Evolutionary conservation across 441 rosid species (phyloP).

Genomic region (Corymbia calophylla): DNA sequence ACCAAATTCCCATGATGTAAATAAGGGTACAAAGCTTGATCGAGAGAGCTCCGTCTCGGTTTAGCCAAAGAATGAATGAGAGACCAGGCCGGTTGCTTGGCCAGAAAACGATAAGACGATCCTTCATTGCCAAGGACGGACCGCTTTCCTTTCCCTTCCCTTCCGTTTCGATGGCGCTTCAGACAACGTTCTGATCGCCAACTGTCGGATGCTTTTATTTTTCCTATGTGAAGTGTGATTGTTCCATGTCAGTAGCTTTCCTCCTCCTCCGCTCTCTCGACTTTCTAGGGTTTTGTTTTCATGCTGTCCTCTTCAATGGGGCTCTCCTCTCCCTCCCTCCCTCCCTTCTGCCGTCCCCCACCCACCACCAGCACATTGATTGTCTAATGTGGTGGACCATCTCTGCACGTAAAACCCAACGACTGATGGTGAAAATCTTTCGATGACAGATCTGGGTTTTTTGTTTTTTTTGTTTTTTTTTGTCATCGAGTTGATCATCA

Average conservation of each 20-base stretch:
- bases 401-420: background rate
- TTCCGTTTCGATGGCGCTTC: background rate
- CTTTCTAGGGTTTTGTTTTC: conserved; percentile 6
- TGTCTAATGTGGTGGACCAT: background rate
- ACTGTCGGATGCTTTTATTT: background rate
- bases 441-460: background rate
- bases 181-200: background rate
- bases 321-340: background rate
- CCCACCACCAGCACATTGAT: background rate
- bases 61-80: background rate
- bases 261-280: background rate
- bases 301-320: conserved; percentile 1
- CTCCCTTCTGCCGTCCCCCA: background rate
- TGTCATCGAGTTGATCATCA: background rate
- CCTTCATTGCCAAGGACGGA: background rate
- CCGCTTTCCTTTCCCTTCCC: background rate
- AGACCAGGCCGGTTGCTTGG: background rate
- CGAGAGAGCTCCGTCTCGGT: background rate
- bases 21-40: background rate
- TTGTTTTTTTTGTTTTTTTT: background rate
- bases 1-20: background rate
- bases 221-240: background rate
- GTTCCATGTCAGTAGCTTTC: background rate
- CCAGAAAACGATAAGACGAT: background rate
- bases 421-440: background rate